Evolutionary conservation across 352 stramenopile species (phyloP), one percentile per base, ranked within the genome.

Genomic region (Globisporangium echinulatum): DNA sequence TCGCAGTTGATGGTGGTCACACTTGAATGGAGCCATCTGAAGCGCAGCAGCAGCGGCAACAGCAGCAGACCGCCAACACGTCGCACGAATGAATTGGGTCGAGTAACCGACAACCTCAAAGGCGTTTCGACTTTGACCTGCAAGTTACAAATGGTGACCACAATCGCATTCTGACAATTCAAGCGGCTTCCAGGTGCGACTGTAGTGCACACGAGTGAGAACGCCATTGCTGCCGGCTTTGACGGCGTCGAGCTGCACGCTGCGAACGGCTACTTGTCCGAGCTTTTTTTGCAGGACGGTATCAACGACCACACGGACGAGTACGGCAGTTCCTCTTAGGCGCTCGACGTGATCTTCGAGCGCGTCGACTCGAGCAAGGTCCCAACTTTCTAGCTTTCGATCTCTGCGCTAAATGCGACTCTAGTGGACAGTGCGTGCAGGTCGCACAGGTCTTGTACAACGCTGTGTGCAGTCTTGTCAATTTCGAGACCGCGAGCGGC

Each of bases 251-350:
- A 97, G 57, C 56, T 97, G 17, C 89, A 97, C 67, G 59, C 25
- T 10, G 88, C 84, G 5, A 92, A 97, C 62, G 89, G 88, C 17
- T 97, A 97, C 58, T 67, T 97, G 39, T 62, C 97, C 51, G 84
- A 96, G 58, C 69, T 90, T 58, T 94, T 94, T 62, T 64, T 96
- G 7, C 72, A 86, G 56, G 64, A 67, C 40, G 67, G 49, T 17
- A 52, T 64, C 48, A 96, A 96, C 70, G 63, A 70, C 36, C 75
- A 79, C 43, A 81, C 61, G 0, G 85, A 94, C 70, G 54, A 74
- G 54, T 95, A 94, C 54, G 84, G 84, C 36, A 19, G 14, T 76
- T 95, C 17, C 61, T 91, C 42, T 33, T 19, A 19, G 17, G 17
- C 17, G 63, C 13, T 94, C 62, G 65, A 85, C 58, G 67, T 39